Base-by-base conservation (phyloP, 2,329 filamentous ascomycete genomes). In the Cylindrodendrum hubeiense region DNA sequence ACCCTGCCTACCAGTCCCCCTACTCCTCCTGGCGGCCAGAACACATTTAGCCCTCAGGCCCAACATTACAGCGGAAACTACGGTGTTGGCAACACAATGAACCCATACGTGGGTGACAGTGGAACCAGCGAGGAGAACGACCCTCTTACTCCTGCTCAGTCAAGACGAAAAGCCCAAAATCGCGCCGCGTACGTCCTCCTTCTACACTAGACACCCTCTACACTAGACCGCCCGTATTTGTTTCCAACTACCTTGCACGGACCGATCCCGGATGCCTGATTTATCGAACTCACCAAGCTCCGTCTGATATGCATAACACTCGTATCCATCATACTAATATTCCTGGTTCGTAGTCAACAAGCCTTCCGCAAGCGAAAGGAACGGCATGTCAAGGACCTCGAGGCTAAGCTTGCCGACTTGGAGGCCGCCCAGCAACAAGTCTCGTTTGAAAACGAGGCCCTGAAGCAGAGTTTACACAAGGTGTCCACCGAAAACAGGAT, bases 301-400 rank as follows among this genome's bases (percentile, higher is more conserved):
- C 37, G 19, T n/a, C 15, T 15, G 17, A 13, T 13, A 15, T 33
- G 8, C 39, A 28, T 8, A 5, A 19, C 17, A 13, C n/a, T 51
- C 33, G 30, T 47, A 22, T n/a, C 22, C 46, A 30, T n/a, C 13
- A 50, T 46, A 47, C 69, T 74, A 60, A 75, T 61, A 53, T 34
- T 21, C 19, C 5, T 24, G 24, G 50, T n/a, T 9, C 28, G 22
- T 67, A 98, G 95, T 47, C 96, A 98, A 86, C 91, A 95, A 73
- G 95, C 96, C 26, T 98, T 98, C 79, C 93, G 95, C 66, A 95
- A 98, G 80, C 91, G 95, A 72, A 98, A 98, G 80, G 95, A 98
- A 79, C 91, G 91, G 62, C 95, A 97, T 75, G 94, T 98, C 68
- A 95, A 95, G 78, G 94, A 98, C 66, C 90, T 98, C 30, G 95